Percentiles rank a stretch among this genome's conserved stretches.
Conservation (phyloP, 73 alveolate species). For the Paramecium caudatum region DNA sequence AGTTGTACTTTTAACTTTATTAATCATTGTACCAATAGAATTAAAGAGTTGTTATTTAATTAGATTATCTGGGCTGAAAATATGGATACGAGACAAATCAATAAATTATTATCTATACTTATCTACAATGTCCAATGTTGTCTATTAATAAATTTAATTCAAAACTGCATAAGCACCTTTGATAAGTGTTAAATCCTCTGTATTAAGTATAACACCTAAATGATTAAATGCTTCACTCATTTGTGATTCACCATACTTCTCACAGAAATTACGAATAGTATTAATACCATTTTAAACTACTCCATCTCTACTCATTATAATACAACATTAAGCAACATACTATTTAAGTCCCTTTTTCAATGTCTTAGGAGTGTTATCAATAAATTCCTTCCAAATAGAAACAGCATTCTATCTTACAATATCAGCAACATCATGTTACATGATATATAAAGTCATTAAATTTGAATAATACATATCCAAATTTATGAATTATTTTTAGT, state of each 20-base stretch:
- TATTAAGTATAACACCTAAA: slow-evolving; percentile 59
- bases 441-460: slow-evolving; percentile 78
- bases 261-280: slow-evolving; percentile 69
- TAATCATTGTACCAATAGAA: slow-evolving; percentile 61
- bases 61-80: slow-evolving; percentile 37
- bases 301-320: slow-evolving; percentile 29
- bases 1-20: slow-evolving; percentile 48
- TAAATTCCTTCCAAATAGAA: slow-evolving; percentile 84
- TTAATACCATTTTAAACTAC: slow-evolving; percentile 51
- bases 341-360: slow-evolving; percentile 65
- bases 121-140: not conserved
- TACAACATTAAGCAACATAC: slow-evolving; percentile 59
- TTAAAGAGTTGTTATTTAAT: slow-evolving; percentile 52
- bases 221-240: slow-evolving; percentile 75
- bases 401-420: slow-evolving; percentile 81
- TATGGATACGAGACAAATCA: slow-evolving; percentile 51
- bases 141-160: slow-evolving; percentile 26
- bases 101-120: slow-evolving; percentile 43
- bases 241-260: slow-evolving; percentile 81
- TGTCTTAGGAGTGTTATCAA: slow-evolving; percentile 80
- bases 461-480: slow-evolving; percentile 72
- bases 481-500: slow-evolving; percentile 68
- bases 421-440: slow-evolving; percentile 81
- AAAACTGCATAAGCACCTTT: slow-evolving; percentile 70
- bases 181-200: slow-evolving; percentile 11